Evolutionary conservation across 306 rosid genomes (phyloP), one percentile per base, ranked within the genome.

Genomic region (Prinsepia uniflora): DNA sequence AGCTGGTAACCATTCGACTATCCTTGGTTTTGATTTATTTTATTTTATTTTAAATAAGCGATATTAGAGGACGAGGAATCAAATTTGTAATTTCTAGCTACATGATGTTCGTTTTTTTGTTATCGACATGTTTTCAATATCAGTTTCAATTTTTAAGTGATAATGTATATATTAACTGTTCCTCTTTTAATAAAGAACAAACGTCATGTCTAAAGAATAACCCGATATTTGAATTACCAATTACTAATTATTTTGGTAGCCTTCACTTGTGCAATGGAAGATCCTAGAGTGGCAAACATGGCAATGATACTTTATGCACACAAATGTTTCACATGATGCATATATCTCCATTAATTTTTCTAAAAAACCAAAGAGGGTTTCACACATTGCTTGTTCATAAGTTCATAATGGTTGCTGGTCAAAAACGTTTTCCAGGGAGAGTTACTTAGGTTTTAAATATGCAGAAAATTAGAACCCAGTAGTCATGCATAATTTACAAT

Each of bases 401-500:
- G 73, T 76, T 57, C 74, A 56, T 78, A 80, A 75, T 68, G 67
- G 65, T 79, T 79, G 74, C 73, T 47, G 68, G 67, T 73, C 84
- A 43, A 77, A 75, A 75, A 63, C 76, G 80, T 75, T 77, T 57
- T 65, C 41, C 65, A 63, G 20, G 20, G 71, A 84, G 83, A 70
- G 65, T 36, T 70, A 47, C 10, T 10, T 47, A 47, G 52, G 52
- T 47, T 47, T 47, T 57, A 39, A 10, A 14, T 68, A 20, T 67
- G 2, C 8, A 18, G 30, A 8, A 41, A 11, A 49, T 49, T 49
- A 5, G 11, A 58, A 10, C 64, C 64, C 42, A 24, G 2, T 49
- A 52, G 63, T 85, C 84, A 75, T 70, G 81, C 76, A 74, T 66
- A n/a, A n/a, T n/a, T n/a, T n/a, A n/a, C n/a, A n/a, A n/a, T n/a